Conservation (phyloP, 352 stramenopile genomes). For the Phytophthora foliorum region DNA sequence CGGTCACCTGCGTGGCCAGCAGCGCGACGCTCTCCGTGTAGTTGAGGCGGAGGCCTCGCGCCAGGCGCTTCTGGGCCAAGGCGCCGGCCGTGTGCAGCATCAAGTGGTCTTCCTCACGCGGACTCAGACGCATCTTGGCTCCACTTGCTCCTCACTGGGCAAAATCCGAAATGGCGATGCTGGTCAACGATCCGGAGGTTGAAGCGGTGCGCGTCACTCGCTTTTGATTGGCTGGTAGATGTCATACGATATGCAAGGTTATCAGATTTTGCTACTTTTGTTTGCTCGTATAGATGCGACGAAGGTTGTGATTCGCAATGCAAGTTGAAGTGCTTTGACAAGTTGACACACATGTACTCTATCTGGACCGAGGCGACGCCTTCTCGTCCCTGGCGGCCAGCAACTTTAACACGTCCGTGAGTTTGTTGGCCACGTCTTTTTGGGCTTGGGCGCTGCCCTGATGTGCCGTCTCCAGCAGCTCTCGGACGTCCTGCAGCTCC, state of each 20-base stretch:
- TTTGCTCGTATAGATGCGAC: no score
- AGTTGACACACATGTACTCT: slow-evolving; percentile 7
- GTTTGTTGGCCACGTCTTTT: slow-evolving; percentile 33
- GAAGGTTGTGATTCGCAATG: slow-evolving; percentile 21
- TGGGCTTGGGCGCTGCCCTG: slow-evolving; percentile 21
- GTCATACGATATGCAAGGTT: neutral
- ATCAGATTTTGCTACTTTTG: no score
- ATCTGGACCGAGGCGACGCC: slow-evolving; percentile 3
- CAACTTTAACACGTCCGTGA: slow-evolving; percentile 37
- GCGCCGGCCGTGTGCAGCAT: slow-evolving; percentile 87
- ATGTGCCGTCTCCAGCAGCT: slow-evolving; percentile 35
- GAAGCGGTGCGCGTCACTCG: slow-evolving; percentile 18
- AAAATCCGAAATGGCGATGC: slow-evolving; percentile 32
- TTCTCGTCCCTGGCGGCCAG: slow-evolving; percentile 15
- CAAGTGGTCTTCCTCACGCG: slow-evolving; percentile 80
- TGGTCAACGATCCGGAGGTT: slow-evolving; percentile 13
- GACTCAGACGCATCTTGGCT: slow-evolving; percentile 63
- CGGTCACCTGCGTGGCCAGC: slow-evolving; percentile 89
- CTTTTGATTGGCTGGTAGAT: neutral
- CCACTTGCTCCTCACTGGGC: slow-evolving; percentile 10
- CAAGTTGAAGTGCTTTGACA: slow-evolving; percentile 37
- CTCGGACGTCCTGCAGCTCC: slow-evolving; percentile 41
- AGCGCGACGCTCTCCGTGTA: slow-evolving; percentile 94
- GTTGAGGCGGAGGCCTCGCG: slow-evolving; percentile 93
- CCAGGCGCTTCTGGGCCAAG: slow-evolving; percentile 96